These are phyloP conservation scores for Penicillium paneum DNA, from an alignment of 2,329 filamentous ascomycete genomes.

Conservation along the genomic window DNA sequence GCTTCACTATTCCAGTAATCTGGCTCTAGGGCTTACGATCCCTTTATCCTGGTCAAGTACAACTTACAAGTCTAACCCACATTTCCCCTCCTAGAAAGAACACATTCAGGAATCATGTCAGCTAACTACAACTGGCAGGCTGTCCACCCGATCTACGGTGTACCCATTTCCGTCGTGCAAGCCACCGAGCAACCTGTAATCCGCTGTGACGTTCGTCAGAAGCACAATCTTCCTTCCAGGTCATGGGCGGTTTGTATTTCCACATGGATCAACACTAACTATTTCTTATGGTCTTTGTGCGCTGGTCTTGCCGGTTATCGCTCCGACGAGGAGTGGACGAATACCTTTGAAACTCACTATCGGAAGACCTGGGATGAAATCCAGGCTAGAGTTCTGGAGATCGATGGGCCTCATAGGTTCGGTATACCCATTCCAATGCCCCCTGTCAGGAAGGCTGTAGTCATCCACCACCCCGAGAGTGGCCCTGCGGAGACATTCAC, in stretches of 20 bases:
- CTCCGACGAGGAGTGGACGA: background rate
- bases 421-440: background rate
- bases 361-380: background rate
- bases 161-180: background rate
- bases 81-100: background rate
- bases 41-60: background rate
- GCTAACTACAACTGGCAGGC: background rate
- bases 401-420: background rate
- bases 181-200: background rate
- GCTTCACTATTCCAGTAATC: background rate
- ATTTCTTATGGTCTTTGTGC: conserved; percentile 4
- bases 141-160: background rate
- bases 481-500: background rate
- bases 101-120: background rate
- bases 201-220: background rate
- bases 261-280: conserved; percentile 6
- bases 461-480: background rate
- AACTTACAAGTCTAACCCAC: background rate
- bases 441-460: background rate
- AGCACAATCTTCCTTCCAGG: background rate
- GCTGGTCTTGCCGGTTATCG: background rate
- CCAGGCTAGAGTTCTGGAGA: background rate
- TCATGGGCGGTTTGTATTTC: background rate
- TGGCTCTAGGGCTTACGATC: background rate
- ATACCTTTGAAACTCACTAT: background rate